Evolutionary conservation across 75 land plant genomes (phyloP), one percentile per base, ranked within the genome.

Genomic region (Picea glauca): DNA sequence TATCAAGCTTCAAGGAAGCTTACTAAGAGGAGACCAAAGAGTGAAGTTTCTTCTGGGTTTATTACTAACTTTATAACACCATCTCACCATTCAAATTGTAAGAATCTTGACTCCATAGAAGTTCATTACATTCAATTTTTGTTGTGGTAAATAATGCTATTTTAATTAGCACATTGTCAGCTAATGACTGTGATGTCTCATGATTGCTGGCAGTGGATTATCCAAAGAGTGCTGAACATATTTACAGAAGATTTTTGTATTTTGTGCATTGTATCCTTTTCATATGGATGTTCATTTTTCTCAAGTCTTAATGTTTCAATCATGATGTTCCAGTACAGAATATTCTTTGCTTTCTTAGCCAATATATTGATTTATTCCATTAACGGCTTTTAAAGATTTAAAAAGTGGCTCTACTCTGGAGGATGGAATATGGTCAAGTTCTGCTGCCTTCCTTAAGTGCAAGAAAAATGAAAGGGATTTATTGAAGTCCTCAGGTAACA

Each of bases 1-100:
- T 89, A 87, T 59, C 13, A 58, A 63, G 86, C 93, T 26, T 82
- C 82, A 64, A 79, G 76, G 78, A 77, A 82, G n/a, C 12, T 54
- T 50, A 56, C 59, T 13, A 38, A 57, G 12, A 79, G 18, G 7
- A 64, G 32, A 30, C 68, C 83, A 59, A 21, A 46, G 40, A 68
- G 9, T 23, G n/a, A 63, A 63, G 65, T 11, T 21, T 68, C 46
- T 40, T 20, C 46, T 17, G 11, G 3, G 12, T 40, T 15, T 40
- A n/a, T 46, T 5, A 46, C 50, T 46, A 46, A 46, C 8, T 46
- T 46, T 46, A 46, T 18, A 40, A 68, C 20, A 40, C 33, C 50
- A 68, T 35, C 50, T 46, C 50, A 13, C 5, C 20, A 20, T 68
- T 43, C 32, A 68, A 68, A 68, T 68, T 7, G 73, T 68, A 40